Evolutionary conservation across 768 basidiomycete genomes (phyloP).

Genomic region (Russula emetica): DNA sequence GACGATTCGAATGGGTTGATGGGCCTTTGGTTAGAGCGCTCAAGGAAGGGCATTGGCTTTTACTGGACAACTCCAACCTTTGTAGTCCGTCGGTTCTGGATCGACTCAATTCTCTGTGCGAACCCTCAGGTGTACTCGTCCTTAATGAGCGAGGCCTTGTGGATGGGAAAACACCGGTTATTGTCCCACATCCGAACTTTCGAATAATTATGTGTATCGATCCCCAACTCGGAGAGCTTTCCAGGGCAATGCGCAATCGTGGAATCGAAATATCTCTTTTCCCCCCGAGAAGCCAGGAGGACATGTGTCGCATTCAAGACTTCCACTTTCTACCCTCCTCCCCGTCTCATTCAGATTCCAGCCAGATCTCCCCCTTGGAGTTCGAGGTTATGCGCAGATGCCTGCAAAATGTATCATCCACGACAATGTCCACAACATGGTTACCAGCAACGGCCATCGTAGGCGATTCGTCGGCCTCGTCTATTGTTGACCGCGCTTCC

Average conservation of each 20-base stretch:
- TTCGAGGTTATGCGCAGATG: slow-evolving; percentile 26
- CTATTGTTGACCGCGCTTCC: slow-evolving; percentile 12
- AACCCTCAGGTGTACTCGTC: slow-evolving; percentile 74
- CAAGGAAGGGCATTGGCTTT: slow-evolving; percentile 81
- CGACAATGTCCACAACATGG: background rate
- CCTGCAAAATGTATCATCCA: background rate
- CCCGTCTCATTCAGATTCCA: background rate
- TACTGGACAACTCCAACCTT: slow-evolving; percentile 89
- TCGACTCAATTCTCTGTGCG: slow-evolving; percentile 93
- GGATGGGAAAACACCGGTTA: slow-evolving; percentile 64
- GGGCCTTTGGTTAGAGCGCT: slow-evolving; percentile 86
- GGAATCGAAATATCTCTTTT: slow-evolving; percentile 76
- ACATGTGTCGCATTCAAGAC: slow-evolving; percentile 17
- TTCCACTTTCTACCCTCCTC: slow-evolving; percentile 17
- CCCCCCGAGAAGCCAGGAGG: slow-evolving; percentile 20
- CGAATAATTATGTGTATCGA: slow-evolving; percentile 93
- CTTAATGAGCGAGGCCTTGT: slow-evolving; percentile 88
- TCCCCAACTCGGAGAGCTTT: slow-evolving; percentile 87
- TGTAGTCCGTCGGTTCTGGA: slow-evolving; percentile 96
- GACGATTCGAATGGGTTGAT: slow-evolving; percentile 91
- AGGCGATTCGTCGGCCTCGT: slow-evolving; percentile 4
- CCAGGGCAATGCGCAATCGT: slow-evolving; percentile 97
- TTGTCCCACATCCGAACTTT: slow-evolving; percentile 84
- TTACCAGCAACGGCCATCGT: slow-evolving; percentile 11
- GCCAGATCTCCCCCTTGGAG: background rate